Percentiles rank a stretch among this genome's conserved stretches.
Evolutionary conservation across 352 stramenopile species (phyloP).

Genomic region (Pythium rhizo-oryzae): DNA sequence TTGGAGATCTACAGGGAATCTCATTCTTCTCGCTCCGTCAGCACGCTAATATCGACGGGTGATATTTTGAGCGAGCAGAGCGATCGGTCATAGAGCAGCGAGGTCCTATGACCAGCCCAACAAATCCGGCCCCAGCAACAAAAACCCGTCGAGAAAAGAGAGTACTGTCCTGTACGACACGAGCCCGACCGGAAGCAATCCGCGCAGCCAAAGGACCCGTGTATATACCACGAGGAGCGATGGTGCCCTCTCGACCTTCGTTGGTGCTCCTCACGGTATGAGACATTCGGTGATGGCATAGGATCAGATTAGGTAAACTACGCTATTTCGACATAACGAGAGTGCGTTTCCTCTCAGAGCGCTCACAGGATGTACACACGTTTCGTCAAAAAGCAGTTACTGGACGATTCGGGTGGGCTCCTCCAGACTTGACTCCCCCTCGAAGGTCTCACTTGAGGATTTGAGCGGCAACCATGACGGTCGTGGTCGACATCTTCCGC

Average conservation of each 20-base stretch:
- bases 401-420: neutral
- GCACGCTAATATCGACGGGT: no score
- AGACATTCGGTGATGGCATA: neutral
- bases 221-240: no score
- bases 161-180: no score
- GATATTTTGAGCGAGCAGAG: no score
- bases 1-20: no score
- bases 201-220: no score
- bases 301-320: neutral
- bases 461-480: slow-evolving; percentile 27
- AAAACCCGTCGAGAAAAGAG: no score
- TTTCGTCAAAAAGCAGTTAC: neutral
- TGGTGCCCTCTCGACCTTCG: neutral
- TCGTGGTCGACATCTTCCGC: slow-evolving; percentile 38
- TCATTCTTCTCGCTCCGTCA: no score
- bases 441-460: neutral
- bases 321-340: neutral
- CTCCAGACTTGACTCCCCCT: neutral
- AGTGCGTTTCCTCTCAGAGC: neutral
- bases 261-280: neutral
- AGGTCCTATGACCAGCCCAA: no score
- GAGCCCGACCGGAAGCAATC: no score
- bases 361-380: neutral
- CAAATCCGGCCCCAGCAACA: no score
- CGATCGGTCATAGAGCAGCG: no score